phyloP scores from a whole-genome alignment of 371 early-diverging fungal genomes.

The Gilbertella persicaria region DNA sequence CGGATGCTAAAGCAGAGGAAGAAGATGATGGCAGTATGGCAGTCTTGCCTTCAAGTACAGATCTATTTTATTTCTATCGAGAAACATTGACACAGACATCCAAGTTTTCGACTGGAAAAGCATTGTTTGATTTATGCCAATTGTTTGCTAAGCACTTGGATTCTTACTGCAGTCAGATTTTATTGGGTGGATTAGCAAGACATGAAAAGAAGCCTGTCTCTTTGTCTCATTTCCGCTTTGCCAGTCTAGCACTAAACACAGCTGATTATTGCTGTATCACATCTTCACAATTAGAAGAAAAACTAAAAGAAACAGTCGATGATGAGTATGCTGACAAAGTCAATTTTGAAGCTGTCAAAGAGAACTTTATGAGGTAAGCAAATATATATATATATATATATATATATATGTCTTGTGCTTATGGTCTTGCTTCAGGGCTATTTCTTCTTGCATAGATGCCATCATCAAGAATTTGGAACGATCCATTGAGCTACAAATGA shows the following conservation, averaged over 20 bases:
- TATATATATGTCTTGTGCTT: too few species aligned
- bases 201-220: slow-evolving; percentile 65
- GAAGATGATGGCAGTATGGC: slow-evolving; percentile 63
- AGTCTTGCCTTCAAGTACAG: slow-evolving; percentile 86
- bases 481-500: slow-evolving; percentile 66
- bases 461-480: slow-evolving; percentile 69
- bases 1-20: slow-evolving; percentile 47
- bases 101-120: slow-evolving; percentile 80
- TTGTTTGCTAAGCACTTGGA: slow-evolving; percentile 81
- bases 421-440: slow-evolving; percentile 36
- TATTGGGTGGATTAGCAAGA: slow-evolving; percentile 70
- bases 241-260: slow-evolving; percentile 84
- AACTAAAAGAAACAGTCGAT: slow-evolving; percentile 80
- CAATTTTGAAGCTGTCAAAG: slow-evolving; percentile 69
- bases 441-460: slow-evolving; percentile 60
- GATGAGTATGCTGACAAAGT: slow-evolving; percentile 63
- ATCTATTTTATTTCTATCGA: slow-evolving; percentile 87
- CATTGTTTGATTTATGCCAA: slow-evolving; percentile 74
- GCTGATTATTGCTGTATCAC: slow-evolving; percentile 93
- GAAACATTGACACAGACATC: slow-evolving; percentile 85
- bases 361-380: slow-evolving; percentile 69
- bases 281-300: slow-evolving; percentile 83
- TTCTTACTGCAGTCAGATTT: slow-evolving; percentile 70
- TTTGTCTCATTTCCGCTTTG: slow-evolving; percentile 62
- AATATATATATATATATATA: slow-evolving; percentile 7